Percentiles rank a stretch among this genome's conserved stretches.
These are phyloP conservation scores for Sclerospora graminicola DNA, from an alignment of 352 stramenopile genomes.

Conservation along the genomic window DNA sequence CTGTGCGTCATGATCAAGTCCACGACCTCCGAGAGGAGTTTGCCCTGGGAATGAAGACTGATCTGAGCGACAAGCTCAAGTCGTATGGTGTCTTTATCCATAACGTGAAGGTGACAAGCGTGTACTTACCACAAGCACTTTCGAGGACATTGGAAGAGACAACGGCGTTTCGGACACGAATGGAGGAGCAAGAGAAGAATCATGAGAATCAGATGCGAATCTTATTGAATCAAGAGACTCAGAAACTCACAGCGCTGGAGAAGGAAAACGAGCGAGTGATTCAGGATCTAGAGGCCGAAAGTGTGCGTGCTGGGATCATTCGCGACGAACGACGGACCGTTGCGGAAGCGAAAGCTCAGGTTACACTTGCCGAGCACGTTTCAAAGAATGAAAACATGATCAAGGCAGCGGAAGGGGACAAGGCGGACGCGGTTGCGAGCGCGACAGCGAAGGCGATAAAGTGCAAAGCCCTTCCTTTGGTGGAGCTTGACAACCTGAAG, in stretches of 20 bases:
- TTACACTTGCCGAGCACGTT: constrained; percentile 53
- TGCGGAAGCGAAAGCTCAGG: constrained; percentile 62
- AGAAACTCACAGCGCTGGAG: constrained; percentile 68
- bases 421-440: constrained; percentile 48
- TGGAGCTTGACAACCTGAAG: constrained; percentile 48
- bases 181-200: constrained; percentile 86
- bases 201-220: constrained; percentile 82
- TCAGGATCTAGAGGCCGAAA: constrained; percentile 61
- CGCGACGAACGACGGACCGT: constrained; percentile 69
- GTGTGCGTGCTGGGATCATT: constrained; percentile 57
- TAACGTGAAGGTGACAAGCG: constrained; percentile 84
- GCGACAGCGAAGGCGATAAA: constrained; percentile 43
- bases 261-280: constrained; percentile 73
- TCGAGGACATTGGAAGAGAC: constrained; percentile 69
- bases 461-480: constrained; percentile 44
- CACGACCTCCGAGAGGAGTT: constrained; percentile 78
- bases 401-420: constrained; percentile 52
- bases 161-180: constrained; percentile 78
- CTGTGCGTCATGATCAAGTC: constrained; percentile 72
- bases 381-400: constrained; percentile 55
- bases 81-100: constrained; percentile 74
- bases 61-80: constrained; percentile 66
- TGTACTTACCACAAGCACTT: constrained; percentile 50
- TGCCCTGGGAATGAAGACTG: constrained; percentile 74
- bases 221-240: constrained; percentile 74